Conservation (phyloP, 441 rosid genomes). For the Gossypium davidsonii region DNA sequence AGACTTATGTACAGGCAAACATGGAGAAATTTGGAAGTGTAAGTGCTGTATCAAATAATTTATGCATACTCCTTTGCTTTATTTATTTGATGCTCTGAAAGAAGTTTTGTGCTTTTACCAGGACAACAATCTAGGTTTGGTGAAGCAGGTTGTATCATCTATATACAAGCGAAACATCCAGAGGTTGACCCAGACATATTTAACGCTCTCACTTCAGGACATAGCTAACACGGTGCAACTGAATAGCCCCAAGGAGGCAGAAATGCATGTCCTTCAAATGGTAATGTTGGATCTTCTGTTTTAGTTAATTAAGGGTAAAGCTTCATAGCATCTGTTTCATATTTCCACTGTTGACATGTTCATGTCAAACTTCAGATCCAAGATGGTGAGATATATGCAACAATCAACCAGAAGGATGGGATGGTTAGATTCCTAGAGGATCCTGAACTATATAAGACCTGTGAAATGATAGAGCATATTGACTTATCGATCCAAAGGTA, state of each 20-base stretch:
- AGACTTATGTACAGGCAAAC: constrained; percentile 47
- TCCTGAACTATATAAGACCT: constrained; percentile 90
- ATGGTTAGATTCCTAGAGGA: constrained; percentile 98
- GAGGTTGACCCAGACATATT: constrained; percentile 86
- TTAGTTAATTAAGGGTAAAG: neutral
- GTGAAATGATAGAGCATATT: constrained; percentile 76
- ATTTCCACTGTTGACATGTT: neutral
- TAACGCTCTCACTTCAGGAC: constrained; percentile 95
- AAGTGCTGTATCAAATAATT: constrained; percentile 26
- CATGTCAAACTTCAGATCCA: constrained; percentile 54
- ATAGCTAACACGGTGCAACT: constrained; percentile 84
- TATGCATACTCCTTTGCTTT: constrained; percentile 9
- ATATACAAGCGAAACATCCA: constrained; percentile 93
- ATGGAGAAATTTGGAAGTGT: constrained; percentile 59
- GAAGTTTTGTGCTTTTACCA: constrained; percentile 30
- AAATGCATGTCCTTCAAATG: constrained; percentile 99
- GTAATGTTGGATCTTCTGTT: constrained; percentile 30
- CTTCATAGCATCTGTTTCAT: neutral
- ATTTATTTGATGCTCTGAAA: constrained; percentile 14
- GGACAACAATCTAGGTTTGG: constrained; percentile 95
- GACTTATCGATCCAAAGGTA: constrained; percentile 93
- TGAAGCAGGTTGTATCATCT: constrained; percentile 87
- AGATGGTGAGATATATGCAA: constrained; percentile 93
- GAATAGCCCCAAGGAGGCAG: constrained; percentile 79
- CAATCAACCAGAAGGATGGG: constrained; percentile 95